Evolutionary conservation across 179 eudicot species (phyloP), one percentile per base, ranked within the genome.

Genomic region (Camellia oleifera): DNA sequence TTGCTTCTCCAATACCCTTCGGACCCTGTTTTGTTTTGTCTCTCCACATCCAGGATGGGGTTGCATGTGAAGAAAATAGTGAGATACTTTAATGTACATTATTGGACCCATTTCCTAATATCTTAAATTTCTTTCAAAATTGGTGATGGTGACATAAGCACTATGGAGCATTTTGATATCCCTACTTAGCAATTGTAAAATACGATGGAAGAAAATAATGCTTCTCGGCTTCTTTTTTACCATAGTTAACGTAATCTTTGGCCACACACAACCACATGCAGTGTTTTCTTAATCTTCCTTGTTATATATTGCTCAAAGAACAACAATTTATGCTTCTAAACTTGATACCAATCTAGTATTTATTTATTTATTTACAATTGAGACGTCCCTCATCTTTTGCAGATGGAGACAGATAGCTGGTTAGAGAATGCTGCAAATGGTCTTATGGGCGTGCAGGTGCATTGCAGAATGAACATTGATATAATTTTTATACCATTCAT

Each of bases 391-490:
- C 67, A 4, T 77, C 64, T 77, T 13, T 48, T 89, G 86, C 86
- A 96, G 99, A 86, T 87, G 82, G 99, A 92, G 86, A 96, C 99
- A 17, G 99, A 96, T 79, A 92, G 99, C 89, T 96, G 99, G 99
- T 78, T 96, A 74, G 99, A 96, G 86, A 94, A 96, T 87, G 99
- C 99, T 78, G 93, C 90, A 64, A 96, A 96, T 82, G 99, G 99
- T 82, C 93, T 96, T 63, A 96, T 96, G 99, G 99, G 99, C 76
- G 72, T 82, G 75, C 99, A 96, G 97, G 99, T 96, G 45, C 40
- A 42, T 73, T 74, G 48, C 62, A 32, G n/a, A 72, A 66, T 65
- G 15, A 54, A 50, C 52, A 65, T 42, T 54, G 42, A 18, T 32
- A 65, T 15, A 66, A 10, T 40, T 48, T 8, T 20, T 67, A 18